A percentile compares a stretch with the other conserved stretches of the same genome.
These are phyloP conservation scores for Verticillium nubilum DNA, from an alignment of 2,329 filamentous ascomycete species.

Conservation along the genomic window DNA sequence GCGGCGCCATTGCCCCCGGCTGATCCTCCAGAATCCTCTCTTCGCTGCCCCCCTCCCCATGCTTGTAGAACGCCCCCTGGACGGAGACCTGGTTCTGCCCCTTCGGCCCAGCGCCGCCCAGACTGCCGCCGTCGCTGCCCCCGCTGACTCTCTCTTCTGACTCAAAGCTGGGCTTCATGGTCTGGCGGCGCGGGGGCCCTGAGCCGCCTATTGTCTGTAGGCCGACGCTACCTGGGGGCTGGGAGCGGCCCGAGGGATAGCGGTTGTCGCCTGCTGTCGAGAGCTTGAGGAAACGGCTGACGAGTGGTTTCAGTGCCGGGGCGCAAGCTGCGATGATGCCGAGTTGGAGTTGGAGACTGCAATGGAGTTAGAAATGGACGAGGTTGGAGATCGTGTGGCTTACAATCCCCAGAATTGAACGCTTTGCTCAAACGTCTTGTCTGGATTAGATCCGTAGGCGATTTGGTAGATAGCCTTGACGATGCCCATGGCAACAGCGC, in stretches of 20 bases:
- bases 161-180: not conserved
- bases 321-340: conserved; percentile 20
- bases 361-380: not conserved
- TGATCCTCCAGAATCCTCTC: not conserved
- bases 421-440: not conserved
- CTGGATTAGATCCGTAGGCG: conserved; percentile 18
- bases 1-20: not conserved
- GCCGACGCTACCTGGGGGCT: not conserved
- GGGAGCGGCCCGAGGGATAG: not conserved
- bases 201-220: not conserved
- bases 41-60: not conserved
- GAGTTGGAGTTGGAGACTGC: conserved; percentile 19
- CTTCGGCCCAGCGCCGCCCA: not conserved
- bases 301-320: conserved; percentile 18
- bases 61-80: not conserved
- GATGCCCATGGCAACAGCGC: conserved; percentile 32
- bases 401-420: not conserved
- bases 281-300: conserved; percentile 9
- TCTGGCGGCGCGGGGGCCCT: not conserved
- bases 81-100: not conserved
- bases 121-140: not conserved
- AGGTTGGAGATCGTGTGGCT: not conserved
- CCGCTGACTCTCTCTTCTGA: not conserved
- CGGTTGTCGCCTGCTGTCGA: not conserved
- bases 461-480: conserved; percentile 32